Evolutionary conservation across 164 flowering plant genomes (phyloP).

Genomic region (Protea cynaroides): DNA sequence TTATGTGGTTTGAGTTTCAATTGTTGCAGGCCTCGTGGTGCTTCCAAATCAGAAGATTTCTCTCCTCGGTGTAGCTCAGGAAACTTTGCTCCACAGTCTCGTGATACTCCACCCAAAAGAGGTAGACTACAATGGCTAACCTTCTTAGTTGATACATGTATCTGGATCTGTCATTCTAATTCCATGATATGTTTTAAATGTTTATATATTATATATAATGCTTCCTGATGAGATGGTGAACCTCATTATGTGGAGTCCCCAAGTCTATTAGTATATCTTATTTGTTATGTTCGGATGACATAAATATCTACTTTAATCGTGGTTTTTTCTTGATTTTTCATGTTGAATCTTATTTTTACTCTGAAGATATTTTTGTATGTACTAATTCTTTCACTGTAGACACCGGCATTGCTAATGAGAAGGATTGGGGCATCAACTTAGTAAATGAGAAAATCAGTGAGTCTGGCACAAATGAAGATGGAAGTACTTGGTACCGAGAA

Average conservation of each 20-base stretch:
- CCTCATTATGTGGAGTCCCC: background rate
- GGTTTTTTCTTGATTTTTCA: background rate
- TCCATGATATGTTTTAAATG: background rate
- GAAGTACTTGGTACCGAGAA: slow-evolving; percentile 84
- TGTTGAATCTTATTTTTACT: background rate
- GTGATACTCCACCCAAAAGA: slow-evolving; percentile 94
- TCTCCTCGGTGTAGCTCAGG: slow-evolving; percentile 71
- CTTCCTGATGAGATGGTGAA: too few species aligned
- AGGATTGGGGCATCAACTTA: slow-evolving; percentile 89
- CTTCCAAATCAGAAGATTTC: slow-evolving; percentile 58
- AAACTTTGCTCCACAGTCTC: slow-evolving; percentile 75
- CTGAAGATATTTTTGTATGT: too few species aligned
- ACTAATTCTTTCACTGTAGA: slow-evolving; percentile 32
- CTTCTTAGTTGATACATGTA: background rate
- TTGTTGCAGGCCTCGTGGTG: slow-evolving; percentile 40
- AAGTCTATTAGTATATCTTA: background rate
- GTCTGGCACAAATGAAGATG: slow-evolving; percentile 90
- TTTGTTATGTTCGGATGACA: background rate
- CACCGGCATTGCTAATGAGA: slow-evolving; percentile 95
- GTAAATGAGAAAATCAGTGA: slow-evolving; percentile 66
- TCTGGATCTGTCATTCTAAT: background rate
- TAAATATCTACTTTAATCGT: background rate
- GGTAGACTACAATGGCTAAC: slow-evolving; percentile 35
- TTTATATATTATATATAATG: too few species aligned
- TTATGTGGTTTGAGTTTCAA: slow-evolving; percentile 1